phyloP scores from a whole-genome alignment of 257 asterid species.

The Salvia hispanica region DNA sequence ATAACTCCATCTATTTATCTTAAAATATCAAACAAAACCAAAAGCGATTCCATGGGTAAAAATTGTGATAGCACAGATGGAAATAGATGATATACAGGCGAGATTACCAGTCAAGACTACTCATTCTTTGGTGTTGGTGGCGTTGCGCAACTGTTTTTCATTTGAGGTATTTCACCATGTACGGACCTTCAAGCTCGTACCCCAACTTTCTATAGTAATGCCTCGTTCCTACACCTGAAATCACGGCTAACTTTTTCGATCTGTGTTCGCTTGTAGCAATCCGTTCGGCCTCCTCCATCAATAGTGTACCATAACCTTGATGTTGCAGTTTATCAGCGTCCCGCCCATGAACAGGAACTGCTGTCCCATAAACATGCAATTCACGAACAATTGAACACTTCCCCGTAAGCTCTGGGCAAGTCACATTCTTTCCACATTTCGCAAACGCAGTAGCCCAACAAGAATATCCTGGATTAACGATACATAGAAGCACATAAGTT shows the following conservation, averaged over 20 bases:
- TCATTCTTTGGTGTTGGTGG: not conserved
- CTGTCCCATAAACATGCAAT: conserved; percentile 95
- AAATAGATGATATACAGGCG: not conserved
- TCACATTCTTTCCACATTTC: conserved; percentile 75
- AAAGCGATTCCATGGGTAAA: not conserved
- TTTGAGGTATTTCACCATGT: conserved; percentile 82
- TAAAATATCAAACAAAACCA: not conserved
- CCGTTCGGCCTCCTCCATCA: conserved; percentile 95
- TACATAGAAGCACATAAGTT: not conserved
- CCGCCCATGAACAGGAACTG: conserved; percentile 96
- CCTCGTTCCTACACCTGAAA: conserved; percentile 96
- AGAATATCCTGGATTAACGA: conserved; percentile 76
- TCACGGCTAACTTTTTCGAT: conserved; percentile 85
- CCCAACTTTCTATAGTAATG: conserved; percentile 96
- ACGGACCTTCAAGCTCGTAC: conserved; percentile 97
- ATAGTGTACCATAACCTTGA: conserved; percentile 90
- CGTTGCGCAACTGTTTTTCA: not conserved
- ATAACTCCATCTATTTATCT: not conserved
- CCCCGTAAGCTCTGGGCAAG: conserved; percentile 88
- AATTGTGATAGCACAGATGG: not conserved
- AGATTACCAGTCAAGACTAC: not conserved
- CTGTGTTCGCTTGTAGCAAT: conserved; percentile 82
- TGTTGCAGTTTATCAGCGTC: conserved; percentile 94
- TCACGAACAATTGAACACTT: conserved; percentile 95
- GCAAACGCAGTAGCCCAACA: conserved; percentile 82